Percentiles rank a stretch among this genome's conserved stretches.
Evolutionary conservation across 768 basidiomycete species (phyloP).

Genomic region (Russula earlei): DNA sequence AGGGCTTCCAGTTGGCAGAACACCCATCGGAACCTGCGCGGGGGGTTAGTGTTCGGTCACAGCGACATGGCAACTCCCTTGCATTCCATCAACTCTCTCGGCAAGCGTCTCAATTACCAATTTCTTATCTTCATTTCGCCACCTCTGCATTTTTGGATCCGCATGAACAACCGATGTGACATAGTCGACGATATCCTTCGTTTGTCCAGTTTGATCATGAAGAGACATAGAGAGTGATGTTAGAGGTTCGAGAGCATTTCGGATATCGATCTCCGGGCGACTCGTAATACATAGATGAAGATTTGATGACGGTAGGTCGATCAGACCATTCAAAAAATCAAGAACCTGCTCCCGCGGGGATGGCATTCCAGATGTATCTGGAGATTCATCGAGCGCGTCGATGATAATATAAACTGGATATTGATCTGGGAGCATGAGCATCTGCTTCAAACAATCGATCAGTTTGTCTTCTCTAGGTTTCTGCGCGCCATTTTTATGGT

Average conservation of each 20-base stretch:
- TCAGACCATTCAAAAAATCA: neutral
- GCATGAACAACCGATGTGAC: neutral
- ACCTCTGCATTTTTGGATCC: neutral
- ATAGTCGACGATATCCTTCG: neutral
- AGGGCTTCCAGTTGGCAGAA: neutral
- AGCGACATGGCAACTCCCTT: neutral
- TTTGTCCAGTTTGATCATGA: neutral
- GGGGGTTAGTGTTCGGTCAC: neutral
- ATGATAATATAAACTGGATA: neutral
- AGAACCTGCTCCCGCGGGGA: neutral
- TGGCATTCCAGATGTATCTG: neutral
- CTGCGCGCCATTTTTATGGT: neutral
- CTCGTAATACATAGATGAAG: neutral
- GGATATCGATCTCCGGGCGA: neutral
- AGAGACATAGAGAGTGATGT: neutral
- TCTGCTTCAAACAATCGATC: neutral
- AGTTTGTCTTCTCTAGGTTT: neutral
- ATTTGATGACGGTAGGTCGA: neutral
- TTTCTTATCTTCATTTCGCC: neutral
- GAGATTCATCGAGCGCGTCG: neutral
- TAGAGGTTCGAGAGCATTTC: neutral
- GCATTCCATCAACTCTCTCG: neutral
- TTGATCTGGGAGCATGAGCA: neutral
- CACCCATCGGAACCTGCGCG: neutral
- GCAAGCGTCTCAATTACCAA: neutral